Evolutionary conservation across 441 rosid genomes (phyloP).

Genomic region (Syzygium malaccense): DNA sequence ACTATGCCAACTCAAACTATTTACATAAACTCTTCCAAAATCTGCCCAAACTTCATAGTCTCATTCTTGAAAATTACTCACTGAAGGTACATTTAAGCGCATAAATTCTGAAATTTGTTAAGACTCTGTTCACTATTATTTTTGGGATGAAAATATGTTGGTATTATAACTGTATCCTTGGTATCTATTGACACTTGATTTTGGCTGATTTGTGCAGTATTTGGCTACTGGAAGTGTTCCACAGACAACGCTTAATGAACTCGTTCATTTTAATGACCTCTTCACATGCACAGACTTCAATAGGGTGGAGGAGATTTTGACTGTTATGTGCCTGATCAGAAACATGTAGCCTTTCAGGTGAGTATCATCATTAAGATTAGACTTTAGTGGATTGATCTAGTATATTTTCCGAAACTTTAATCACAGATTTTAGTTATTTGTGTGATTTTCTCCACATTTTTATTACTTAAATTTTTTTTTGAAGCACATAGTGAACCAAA

Average conservation of each 20-base stretch:
- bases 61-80: not conserved
- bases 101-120: not conserved
- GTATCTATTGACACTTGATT: not conserved
- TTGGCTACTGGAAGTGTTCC: not conserved
- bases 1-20: not conserved
- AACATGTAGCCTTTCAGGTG: not conserved
- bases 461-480: not conserved
- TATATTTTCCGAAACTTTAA: not conserved
- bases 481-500: not conserved
- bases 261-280: not conserved
- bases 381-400: not conserved
- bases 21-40: not conserved
- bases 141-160: not conserved
- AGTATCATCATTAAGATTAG: not conserved
- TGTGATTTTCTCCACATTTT: not conserved
- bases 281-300: not conserved
- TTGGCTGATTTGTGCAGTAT: not conserved
- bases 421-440: not conserved
- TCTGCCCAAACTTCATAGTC: not conserved
- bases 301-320: not conserved
- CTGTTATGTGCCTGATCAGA: not conserved
- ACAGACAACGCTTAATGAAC: not conserved
- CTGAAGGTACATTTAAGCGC: not conserved
- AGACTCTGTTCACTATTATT: not conserved
- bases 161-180: not conserved